phyloP scores from a whole-genome alignment of 1,284 basidiomycete species.

The Marasmius tenuissimus region DNA sequence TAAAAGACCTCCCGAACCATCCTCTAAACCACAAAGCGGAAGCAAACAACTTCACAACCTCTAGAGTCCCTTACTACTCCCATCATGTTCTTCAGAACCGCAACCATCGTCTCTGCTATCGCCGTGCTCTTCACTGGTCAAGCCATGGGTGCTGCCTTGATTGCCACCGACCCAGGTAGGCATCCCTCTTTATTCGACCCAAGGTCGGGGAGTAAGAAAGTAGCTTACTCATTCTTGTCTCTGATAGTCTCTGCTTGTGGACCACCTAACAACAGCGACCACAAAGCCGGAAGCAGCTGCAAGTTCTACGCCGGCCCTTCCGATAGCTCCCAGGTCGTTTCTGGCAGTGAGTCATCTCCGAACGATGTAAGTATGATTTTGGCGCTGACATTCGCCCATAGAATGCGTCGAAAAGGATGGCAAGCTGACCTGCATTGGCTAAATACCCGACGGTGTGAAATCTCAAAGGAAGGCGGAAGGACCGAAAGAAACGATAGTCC shows the following conservation, averaged over 20 bases:
- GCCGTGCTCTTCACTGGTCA: conserved; percentile 2
- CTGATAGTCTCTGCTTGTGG: neutral
- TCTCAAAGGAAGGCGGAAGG: no score
- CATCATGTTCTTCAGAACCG: neutral
- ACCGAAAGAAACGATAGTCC: no score
- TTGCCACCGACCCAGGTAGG: conserved; percentile 3
- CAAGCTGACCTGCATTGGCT: neutral
- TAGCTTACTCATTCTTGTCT: neutral
- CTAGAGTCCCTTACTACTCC: neutral
- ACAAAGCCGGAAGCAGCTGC: conserved; percentile 1
- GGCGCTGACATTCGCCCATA: neutral
- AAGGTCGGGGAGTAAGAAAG: neutral
- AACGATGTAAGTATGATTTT: no score
- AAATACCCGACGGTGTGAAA: neutral
- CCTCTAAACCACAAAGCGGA: no score
- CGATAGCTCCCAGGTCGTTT: neutral
- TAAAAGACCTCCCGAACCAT: no score
- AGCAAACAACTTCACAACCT: neutral
- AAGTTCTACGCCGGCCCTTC: conserved; percentile 1
- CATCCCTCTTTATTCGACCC: neutral
- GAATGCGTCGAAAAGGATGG: neutral
- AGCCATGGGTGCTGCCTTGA: neutral
- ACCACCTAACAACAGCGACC: conserved; percentile 1
- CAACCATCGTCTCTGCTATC: neutral
- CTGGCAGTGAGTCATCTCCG: neutral